A percentile compares a stretch with the other conserved stretches of the same genome.
These are phyloP conservation scores for Mycothermus thermophilus DNA, from an alignment of 495 filamentous ascomycete species.

Conservation along the genomic window DNA sequence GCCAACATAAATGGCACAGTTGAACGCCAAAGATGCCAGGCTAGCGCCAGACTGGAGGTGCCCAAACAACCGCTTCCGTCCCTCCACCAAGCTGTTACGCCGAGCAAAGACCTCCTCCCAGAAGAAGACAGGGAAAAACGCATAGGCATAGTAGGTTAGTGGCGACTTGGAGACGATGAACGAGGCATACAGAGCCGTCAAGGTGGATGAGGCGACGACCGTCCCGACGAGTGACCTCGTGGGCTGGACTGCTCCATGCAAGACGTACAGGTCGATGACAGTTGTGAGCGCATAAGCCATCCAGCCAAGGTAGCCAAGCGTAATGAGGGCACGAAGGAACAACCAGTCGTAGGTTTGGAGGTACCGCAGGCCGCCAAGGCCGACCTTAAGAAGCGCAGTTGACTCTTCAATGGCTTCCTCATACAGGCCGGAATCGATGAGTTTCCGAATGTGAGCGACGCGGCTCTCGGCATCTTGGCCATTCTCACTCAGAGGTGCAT, in stretches of 20 bases:
- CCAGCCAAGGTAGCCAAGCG: constrained; percentile 91
- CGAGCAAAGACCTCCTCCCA: constrained; percentile 93
- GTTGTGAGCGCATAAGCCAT: constrained; percentile 89
- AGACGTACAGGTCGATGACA: constrained; percentile 77
- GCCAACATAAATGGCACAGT: constrained; percentile 50
- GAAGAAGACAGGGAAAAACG: constrained; percentile 80
- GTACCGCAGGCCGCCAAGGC: constrained; percentile 78
- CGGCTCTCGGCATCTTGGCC: constrained; percentile 52
- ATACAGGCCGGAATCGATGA: constrained; percentile 53
- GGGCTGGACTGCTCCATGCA: constrained; percentile 56
- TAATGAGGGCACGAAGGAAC: constrained; percentile 87
- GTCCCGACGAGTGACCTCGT: constrained; percentile 48
- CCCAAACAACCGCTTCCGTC: constrained; percentile 52
- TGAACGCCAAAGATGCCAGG: constrained; percentile 43
- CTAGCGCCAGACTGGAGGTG: constrained; percentile 46
- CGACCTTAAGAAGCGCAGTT: constrained; percentile 57
- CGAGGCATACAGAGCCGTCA: constrained; percentile 61
- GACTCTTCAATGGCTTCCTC: constrained; percentile 65
- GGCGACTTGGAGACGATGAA: constrained; percentile 69
- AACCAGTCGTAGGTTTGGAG: constrained; percentile 94
- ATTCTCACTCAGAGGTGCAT: constrained; percentile 42
- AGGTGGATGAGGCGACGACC: constrained; percentile 58
- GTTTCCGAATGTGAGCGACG: constrained; percentile 47
- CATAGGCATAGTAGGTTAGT: constrained; percentile 82
- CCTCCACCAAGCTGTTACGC: constrained; percentile 52